phyloP scores from a whole-genome alignment of 345 rosid species.

The Streptanthus diversifolius region DNA sequence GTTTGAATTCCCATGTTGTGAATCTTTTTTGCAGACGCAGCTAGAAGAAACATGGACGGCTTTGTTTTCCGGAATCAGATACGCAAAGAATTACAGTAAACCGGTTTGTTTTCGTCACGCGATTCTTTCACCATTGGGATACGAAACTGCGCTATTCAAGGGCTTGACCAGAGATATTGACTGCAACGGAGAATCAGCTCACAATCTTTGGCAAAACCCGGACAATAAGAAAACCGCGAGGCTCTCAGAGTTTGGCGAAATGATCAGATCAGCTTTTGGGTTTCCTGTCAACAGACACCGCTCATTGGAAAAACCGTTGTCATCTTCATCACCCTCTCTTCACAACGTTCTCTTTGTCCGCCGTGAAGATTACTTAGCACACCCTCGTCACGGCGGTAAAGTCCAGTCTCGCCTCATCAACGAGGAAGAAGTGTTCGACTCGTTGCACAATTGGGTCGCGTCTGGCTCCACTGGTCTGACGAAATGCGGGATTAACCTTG shows the following conservation, averaged over 20 bases:
- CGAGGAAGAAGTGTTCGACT: constrained; percentile 73
- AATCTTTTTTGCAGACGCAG: constrained; percentile 51
- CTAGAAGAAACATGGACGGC: constrained; percentile 90
- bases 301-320: constrained; percentile 39
- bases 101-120: constrained; percentile 88
- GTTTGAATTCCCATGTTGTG: constrained; percentile 1
- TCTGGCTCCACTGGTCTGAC: constrained; percentile 40
- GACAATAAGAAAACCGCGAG: constrained; percentile 63
- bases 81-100: constrained; percentile 71
- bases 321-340: constrained; percentile 21
- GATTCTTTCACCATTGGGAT: constrained; percentile 77
- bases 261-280: constrained; percentile 80
- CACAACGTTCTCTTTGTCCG: constrained; percentile 79
- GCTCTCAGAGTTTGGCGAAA: constrained; percentile 87
- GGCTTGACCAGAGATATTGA: constrained; percentile 57
- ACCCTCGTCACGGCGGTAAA: constrained; percentile 83
- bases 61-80: constrained; percentile 67
- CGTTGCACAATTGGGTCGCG: constrained; percentile 51
- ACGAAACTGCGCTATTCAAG: constrained; percentile 73
- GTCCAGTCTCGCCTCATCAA: constrained; percentile 81
- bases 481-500: constrained; percentile 64
- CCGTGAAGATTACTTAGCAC: constrained; percentile 92
- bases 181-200: constrained; percentile 69
- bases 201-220: constrained; percentile 62
- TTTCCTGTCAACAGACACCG: constrained; percentile 55